Base-by-base conservation (phyloP, 805 yeast species). In the Limtongia smithiae region DNA sequence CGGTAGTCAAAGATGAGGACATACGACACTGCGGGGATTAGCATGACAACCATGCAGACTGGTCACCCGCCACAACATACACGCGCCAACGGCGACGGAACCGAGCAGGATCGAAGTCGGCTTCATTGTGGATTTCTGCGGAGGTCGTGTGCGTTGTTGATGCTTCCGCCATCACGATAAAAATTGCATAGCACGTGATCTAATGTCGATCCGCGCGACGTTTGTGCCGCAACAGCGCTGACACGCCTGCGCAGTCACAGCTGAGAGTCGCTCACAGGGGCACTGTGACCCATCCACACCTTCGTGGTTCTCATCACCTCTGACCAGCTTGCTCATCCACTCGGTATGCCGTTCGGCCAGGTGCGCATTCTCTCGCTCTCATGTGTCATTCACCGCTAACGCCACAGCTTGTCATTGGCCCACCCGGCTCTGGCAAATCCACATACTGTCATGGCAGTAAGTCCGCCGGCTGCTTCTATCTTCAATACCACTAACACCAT, bases 361-460 rank as follows among this genome's bases (percentile, higher is more conserved):
- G 58, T 54, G 37, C 9, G 43, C 15, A 4, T 14, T 11, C 7
- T 11, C n/a, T n/a, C n/a, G n/a, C n/a, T n/a, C n/a, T n/a, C n/a
- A n/a, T n/a, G n/a, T n/a, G n/a, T n/a, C n/a, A n/a, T n/a, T n/a
- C n/a, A n/a, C n/a, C n/a, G n/a, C n/a, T n/a, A n/a, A n/a, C n/a
- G n/a, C n/a, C n/a, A n/a, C 96, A 93, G 68, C 79, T 93, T 8
- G 90, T 91, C 8, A 88, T 93, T 33, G 99, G 99, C 0, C 97
- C 98, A 0, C 99, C 99, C 0, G 99, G 98, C 1, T 78, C 95
- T 0, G 99, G 99, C 1, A 93, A 93, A 63, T 86, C 96, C 0
- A 94, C 98, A 0, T 93, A 87, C 65, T 90, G 97, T 66, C 74
- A 81, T 65, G 99, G 98, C 37, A 71, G 60, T 57, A 37, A 14